Conservation (phyloP, 1,139 yeast species). For the Hemisphaericaspora lyxosophila region DNA sequence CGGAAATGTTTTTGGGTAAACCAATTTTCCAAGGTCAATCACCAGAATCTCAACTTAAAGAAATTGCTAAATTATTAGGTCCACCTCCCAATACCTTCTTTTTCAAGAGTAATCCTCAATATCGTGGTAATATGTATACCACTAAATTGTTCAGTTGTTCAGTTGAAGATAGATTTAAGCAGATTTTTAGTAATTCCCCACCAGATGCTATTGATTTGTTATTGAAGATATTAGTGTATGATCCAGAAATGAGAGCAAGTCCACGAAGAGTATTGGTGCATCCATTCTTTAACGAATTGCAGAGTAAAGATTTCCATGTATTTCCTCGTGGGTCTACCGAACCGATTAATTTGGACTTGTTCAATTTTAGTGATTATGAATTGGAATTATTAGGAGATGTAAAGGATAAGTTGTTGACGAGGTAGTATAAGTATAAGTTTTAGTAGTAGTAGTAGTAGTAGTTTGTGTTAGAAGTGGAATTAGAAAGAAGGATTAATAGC, state of each 20-base stretch:
- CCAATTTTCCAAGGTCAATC: constrained; percentile 82
- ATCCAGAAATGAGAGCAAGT: constrained; percentile 65
- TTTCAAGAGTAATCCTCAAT: constrained; percentile 70
- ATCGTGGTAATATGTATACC: constrained; percentile 71
- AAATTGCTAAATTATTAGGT: constrained; percentile 73
- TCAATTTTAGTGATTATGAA: constrained; percentile 56
- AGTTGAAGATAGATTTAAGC: constrained; percentile 61
- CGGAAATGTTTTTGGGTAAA: constrained; percentile 79
- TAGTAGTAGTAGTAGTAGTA: neutral
- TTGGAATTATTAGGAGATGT: constrained; percentile 48
- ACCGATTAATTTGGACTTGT: constrained; percentile 46
- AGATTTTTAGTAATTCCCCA: constrained; percentile 69
- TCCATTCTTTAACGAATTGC: constrained; percentile 68
- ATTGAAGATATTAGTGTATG: constrained; percentile 68
- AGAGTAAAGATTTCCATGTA: constrained; percentile 55
- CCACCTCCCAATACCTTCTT: constrained; percentile 75
- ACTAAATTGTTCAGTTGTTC: constrained; percentile 66
- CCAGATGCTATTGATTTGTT: constrained; percentile 69
- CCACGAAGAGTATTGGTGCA: constrained; percentile 71
- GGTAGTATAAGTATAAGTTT: too few species aligned
- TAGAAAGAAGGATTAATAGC: too few species aligned
- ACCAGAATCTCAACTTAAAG: constrained; percentile 71
- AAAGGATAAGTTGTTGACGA: constrained; percentile 38
- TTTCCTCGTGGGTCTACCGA: constrained; percentile 53
- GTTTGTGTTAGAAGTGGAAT: neutral